Percentiles rank a stretch among this genome's conserved stretches.
These are phyloP conservation scores for Cucurbita maxima DNA, from an alignment of 306 rosid genomes.

Conservation along the genomic window DNA sequence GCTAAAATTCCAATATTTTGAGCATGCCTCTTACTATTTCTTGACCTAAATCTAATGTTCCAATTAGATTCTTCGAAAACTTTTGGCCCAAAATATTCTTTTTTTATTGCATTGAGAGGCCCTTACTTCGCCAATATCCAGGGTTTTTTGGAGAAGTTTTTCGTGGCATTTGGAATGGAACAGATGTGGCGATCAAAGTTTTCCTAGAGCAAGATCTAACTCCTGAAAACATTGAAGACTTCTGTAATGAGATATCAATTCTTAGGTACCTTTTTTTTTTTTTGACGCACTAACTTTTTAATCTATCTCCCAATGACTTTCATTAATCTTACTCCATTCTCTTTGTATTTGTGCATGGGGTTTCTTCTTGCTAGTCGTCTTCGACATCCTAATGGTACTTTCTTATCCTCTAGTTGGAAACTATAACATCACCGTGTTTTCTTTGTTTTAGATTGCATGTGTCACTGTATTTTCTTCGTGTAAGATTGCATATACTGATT, in stretches of 20 bases:
- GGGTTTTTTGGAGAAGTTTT: constrained; percentile 99
- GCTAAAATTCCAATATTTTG: neutral
- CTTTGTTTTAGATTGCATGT: constrained; percentile 1
- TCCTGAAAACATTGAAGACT: constrained; percentile 93
- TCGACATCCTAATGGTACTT: constrained; percentile 93
- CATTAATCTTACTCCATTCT: constrained; percentile 22
- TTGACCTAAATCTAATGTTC: neutral
- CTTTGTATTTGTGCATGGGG: constrained; percentile 9
- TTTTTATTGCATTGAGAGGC: neutral
- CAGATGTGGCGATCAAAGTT: constrained; percentile 93
- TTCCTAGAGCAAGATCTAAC: constrained; percentile 94
- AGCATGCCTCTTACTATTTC: neutral
- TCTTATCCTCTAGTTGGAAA: constrained; percentile 1
- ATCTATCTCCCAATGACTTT: constrained; percentile 5
- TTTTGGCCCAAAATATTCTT: neutral
- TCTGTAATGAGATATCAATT: constrained; percentile 92
- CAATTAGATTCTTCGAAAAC: neutral
- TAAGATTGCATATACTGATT: constrained; percentile 7
- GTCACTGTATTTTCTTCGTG: neutral
- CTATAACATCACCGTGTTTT: constrained; percentile 7
- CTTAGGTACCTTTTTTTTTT: constrained; percentile 42
- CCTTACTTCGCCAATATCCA: constrained; percentile 18
- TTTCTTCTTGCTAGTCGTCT: constrained; percentile 57
- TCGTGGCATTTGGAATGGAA: constrained; percentile 93
- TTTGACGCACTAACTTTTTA: neutral